Conservation (phyloP, 1,284 basidiomycete genomes). For the Austropuccinia psidii region DNA sequence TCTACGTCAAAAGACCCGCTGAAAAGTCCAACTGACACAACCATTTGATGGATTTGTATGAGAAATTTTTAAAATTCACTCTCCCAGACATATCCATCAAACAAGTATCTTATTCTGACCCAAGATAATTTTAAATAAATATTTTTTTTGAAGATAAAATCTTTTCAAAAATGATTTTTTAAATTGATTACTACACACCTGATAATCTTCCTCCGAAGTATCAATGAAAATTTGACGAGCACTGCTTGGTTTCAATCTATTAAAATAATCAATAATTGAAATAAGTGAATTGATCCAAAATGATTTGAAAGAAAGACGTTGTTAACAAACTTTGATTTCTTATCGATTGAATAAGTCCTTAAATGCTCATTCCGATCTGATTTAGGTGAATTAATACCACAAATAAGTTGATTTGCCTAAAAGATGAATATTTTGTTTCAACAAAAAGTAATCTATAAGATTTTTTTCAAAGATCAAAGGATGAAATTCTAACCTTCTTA, state of each 20-base stretch:
- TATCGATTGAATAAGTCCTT: slow-evolving; percentile 9
- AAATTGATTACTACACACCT: neutral
- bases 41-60: no score
- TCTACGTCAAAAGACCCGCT: no score
- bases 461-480: neutral
- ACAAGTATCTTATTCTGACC: no score
- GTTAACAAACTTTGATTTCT: slow-evolving; percentile 1
- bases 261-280: slow-evolving; percentile 22
- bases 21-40: no score
- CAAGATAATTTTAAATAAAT: no score
- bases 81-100: no score
- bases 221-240: neutral
- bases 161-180: no score
- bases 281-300: slow-evolving; percentile 6
- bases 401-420: slow-evolving; percentile 10
- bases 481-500: neutral
- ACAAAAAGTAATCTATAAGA: neutral
- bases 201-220: neutral
- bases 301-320: neutral
- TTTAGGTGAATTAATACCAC: slow-evolving; percentile 23
- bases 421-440: neutral
- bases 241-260: slow-evolving; percentile 10
- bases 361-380: slow-evolving; percentile 10
- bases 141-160: no score
- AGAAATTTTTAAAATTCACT: no score